Percentiles rank a stretch among this genome's conserved stretches.
Evolutionary conservation across 352 stramenopile genomes (phyloP).

Genomic region (Globisporangium ultimum): DNA sequence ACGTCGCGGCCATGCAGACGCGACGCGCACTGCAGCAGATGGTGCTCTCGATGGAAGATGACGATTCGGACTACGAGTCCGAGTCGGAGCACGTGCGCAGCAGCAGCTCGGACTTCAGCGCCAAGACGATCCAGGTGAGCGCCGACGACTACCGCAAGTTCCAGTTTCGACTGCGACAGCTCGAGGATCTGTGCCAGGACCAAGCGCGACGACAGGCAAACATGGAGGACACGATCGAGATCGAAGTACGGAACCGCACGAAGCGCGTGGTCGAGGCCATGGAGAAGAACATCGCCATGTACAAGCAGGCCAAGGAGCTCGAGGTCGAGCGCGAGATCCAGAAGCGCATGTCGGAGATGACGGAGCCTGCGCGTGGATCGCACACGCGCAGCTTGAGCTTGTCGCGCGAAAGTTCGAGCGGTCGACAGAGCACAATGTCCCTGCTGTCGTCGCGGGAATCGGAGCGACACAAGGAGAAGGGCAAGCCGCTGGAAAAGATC

Average conservation of each 20-base stretch:
- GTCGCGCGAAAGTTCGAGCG: conserved; percentile 29
- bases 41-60: conserved; percentile 78
- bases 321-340: conserved; percentile 79
- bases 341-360: conserved; percentile 58
- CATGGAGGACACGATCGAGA: conserved; percentile 80
- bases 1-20: conserved; percentile 69
- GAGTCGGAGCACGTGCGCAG: conserved; percentile 25
- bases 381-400: conserved; percentile 19
- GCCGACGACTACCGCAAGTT: conserved; percentile 81
- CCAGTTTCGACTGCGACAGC: conserved; percentile 73
- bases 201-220: conserved; percentile 65
- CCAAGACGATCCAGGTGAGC: conserved; percentile 47
- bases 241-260: conserved; percentile 61
- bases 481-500: conserved; percentile 69
- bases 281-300: conserved; percentile 85
- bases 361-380: conserved; percentile 12
- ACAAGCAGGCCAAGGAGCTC: conserved; percentile 81
- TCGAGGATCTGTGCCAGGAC: conserved; percentile 71
- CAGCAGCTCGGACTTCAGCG: conserved; percentile 15
- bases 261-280: conserved; percentile 68
- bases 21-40: conserved; percentile 82
- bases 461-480: conserved; percentile 33
- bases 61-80: conserved; percentile 59
- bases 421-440: conserved; percentile 11
- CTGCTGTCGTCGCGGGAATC: too few species aligned